These are phyloP conservation scores for Butyriboletus regius DNA, from an alignment of 1,284 basidiomycete species.

Conservation along the genomic window DNA sequence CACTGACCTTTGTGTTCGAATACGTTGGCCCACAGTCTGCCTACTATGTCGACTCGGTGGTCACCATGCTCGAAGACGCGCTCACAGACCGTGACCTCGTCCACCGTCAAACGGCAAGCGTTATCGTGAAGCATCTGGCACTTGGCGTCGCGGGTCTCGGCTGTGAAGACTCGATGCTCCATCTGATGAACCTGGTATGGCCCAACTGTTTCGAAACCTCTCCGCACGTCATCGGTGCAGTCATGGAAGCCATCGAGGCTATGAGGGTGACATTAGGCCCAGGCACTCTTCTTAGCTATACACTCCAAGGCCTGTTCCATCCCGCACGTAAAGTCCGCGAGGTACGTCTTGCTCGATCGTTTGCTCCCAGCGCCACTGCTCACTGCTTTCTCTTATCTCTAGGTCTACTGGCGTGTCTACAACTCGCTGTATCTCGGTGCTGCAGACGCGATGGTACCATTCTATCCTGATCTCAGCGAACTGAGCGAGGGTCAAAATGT, in stretches of 20 bases:
- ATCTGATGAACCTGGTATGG: slow-evolving; percentile 97
- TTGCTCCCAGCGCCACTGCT: slow-evolving; percentile 2
- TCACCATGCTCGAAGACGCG: slow-evolving; percentile 95
- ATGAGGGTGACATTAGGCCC: slow-evolving; percentile 95
- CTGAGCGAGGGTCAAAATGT: slow-evolving; percentile 82
- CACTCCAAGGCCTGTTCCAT: slow-evolving; percentile 89
- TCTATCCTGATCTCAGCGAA: slow-evolving; percentile 85
- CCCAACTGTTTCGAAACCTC: slow-evolving; percentile 98
- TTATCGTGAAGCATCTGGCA: slow-evolving; percentile 98
- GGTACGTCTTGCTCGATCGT: slow-evolving; percentile 38
- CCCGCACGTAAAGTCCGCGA: slow-evolving; percentile 95
- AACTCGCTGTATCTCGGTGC: slow-evolving; percentile 86
- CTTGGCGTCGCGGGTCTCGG: slow-evolving; percentile 95
- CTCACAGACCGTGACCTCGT: slow-evolving; percentile 96
- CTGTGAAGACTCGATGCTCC: slow-evolving; percentile 95
- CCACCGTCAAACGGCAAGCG: slow-evolving; percentile 94
- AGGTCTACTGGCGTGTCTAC: slow-evolving; percentile 85
- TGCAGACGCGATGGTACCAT: slow-evolving; percentile 83
- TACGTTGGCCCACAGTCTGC: slow-evolving; percentile 99
- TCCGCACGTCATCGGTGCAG: slow-evolving; percentile 94
- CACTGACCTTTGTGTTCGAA: slow-evolving; percentile 96
- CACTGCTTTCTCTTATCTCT: not conserved
- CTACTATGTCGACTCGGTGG: slow-evolving; percentile 94
- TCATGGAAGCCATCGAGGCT: slow-evolving; percentile 93
- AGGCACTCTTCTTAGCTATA: slow-evolving; percentile 84